These are phyloP conservation scores for Boletus barrowsii DNA, from an alignment of 768 basidiomycete species.

Conservation along the genomic window DNA sequence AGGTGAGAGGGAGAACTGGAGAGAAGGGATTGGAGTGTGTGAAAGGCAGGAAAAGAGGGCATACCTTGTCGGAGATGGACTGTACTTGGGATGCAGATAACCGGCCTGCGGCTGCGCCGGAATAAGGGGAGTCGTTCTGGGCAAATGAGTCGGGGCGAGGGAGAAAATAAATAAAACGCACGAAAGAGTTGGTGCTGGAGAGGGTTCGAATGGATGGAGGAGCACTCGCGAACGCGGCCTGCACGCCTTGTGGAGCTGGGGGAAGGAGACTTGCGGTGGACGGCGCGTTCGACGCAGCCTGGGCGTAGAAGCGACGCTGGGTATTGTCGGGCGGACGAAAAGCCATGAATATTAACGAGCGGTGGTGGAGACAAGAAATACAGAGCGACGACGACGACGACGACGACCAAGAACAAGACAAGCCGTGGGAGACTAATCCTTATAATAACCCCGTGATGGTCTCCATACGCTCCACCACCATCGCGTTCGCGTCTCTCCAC, in stretches of 20 bases:
- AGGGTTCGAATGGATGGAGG: constrained; percentile 36
- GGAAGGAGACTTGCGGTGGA: constrained; percentile 54
- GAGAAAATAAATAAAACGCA: constrained; percentile 23
- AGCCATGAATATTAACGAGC: constrained; percentile 26
- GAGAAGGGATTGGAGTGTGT: background rate
- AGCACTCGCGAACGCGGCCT: constrained; percentile 42
- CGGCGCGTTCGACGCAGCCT: constrained; percentile 39
- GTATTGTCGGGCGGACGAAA: constrained; percentile 30
- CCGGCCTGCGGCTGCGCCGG: constrained; percentile 32
- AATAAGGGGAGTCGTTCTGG: constrained; percentile 43
- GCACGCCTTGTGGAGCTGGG: constrained; percentile 33
- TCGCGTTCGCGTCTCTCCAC: constrained; percentile 35
- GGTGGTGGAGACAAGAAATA: background rate
- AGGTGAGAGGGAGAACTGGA: constrained; percentile 68
- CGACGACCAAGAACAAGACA: background rate
- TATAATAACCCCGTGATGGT: constrained; percentile 12
- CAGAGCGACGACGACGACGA: background rate
- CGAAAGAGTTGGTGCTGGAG: constrained; percentile 42
- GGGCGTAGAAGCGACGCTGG: constrained; percentile 42
- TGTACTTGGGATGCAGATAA: constrained; percentile 26
- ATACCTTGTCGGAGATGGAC: constrained; percentile 61
- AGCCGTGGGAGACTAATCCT: background rate
- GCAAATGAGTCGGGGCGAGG: background rate
- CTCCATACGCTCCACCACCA: constrained; percentile 51
- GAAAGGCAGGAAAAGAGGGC: constrained; percentile 1